Evolutionary conservation across 192 early-diverging fungal species (phyloP), one percentile per base, ranked within the genome.

Genomic region (Helicostylum pulchrum): DNA sequence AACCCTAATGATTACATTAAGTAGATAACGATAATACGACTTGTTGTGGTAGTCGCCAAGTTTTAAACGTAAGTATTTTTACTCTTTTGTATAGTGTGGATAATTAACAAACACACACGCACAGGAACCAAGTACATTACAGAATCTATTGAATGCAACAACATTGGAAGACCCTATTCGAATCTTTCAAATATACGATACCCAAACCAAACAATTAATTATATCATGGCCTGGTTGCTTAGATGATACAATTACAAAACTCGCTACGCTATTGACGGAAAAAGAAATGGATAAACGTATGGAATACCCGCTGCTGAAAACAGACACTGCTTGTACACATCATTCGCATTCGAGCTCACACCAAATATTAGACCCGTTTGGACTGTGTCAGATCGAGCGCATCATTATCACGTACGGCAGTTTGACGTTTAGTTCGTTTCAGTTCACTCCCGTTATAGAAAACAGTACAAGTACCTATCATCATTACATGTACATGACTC

Each of bases 161-260:
- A 34, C 9, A 49, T 7, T 11, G 2, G 19, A 52, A 50, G 21
- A 42, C 10, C 19, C 62, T 3, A 31, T 54, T 43, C 49, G 62
- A 12, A 53, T 64, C 10, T 64, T 64, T 53, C 62, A 64, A 42
- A 53, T 64, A 3, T 34, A 64, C 36, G 36, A 64, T 32, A 64
- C 49, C 36, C 30, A 26, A 15, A 53, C 49, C 8, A 31, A 54
- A 5, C 34, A 64, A 15, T 53, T 64, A 12, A 10, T 64, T 21
- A 14, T 51, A 10, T 64, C 62, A 0, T 64, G 62, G 62, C 50
- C 62, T n/a, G 14, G 26, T 31, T 31, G n/a, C 30, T 55, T 34
- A 32, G 53, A 55, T 39, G 9, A 39, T 6, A 9, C 36, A 5
- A 39, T 39, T 6, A 39, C 36, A 39, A 10, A 10, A 39, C 36